Evolutionary conservation across 441 rosid species (phyloP).

Genomic region (Biscutella auriculata): DNA sequence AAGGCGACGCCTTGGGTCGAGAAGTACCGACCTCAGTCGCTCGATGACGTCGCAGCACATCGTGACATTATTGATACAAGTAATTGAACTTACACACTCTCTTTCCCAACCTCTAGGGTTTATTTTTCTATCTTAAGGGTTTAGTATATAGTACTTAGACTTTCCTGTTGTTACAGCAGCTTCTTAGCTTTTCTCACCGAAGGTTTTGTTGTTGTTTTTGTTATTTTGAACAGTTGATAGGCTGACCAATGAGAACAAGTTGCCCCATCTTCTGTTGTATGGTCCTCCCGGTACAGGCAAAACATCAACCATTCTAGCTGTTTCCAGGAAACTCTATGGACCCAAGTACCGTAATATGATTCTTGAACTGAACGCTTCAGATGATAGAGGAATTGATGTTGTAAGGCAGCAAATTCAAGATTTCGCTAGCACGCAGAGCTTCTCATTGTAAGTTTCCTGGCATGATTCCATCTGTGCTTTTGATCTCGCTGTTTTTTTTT

Average conservation of each 20-base stretch:
- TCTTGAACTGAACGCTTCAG: slow-evolving; percentile 88
- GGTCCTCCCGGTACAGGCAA: slow-evolving; percentile 98
- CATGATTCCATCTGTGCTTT: background rate
- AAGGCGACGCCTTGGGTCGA: slow-evolving; percentile 89
- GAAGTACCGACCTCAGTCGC: slow-evolving; percentile 93
- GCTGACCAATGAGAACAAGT: slow-evolving; percentile 79
- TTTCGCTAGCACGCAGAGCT: slow-evolving; percentile 92
- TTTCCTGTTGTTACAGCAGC: background rate
- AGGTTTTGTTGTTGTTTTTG: background rate
- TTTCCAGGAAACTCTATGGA: slow-evolving; percentile 86
- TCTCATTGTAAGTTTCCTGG: slow-evolving; percentile 54
- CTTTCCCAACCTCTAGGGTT: slow-evolving; percentile 1
- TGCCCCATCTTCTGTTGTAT: slow-evolving; percentile 84
- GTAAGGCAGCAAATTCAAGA: slow-evolving; percentile 89
- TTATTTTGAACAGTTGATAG: slow-evolving; percentile 51
- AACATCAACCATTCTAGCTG: slow-evolving; percentile 90
- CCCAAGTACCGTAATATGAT: slow-evolving; percentile 80
- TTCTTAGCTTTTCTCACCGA: background rate
- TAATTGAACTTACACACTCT: slow-evolving; percentile 16
- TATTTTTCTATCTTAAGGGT: background rate
- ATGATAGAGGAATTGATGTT: slow-evolving; percentile 90
- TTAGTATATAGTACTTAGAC: background rate
- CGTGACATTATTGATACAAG: slow-evolving; percentile 94
- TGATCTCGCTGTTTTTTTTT: background rate
- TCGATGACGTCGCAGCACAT: slow-evolving; percentile 94